Evolutionary conservation across 768 basidiomycete genomes (phyloP).

Genomic region (Heimioporus sp.): DNA sequence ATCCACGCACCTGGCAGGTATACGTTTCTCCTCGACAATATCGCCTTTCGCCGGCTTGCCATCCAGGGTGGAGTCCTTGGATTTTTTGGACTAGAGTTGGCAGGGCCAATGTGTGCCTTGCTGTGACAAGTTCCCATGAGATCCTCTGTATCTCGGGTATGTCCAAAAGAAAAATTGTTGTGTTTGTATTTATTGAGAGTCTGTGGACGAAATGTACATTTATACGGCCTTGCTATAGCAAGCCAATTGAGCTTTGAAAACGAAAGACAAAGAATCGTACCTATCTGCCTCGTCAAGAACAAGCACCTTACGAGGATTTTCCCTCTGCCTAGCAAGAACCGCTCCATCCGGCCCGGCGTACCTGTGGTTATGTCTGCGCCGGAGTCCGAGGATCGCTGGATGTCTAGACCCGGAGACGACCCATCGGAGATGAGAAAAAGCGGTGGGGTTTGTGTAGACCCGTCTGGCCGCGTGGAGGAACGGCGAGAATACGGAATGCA

Average conservation of each 20-base stretch:
- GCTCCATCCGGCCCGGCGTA: conserved; percentile 91
- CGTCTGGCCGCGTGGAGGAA: conserved; percentile 73
- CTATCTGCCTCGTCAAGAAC: conserved; percentile 97
- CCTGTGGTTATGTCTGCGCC: conserved; percentile 89
- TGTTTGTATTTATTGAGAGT: conserved; percentile 77
- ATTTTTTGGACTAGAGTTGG: conserved; percentile 80
- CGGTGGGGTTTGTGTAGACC: conserved; percentile 52
- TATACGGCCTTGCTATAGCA: no score
- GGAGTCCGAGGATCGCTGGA: conserved; percentile 72
- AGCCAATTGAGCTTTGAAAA: conserved; percentile 43
- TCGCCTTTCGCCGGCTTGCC: conserved; percentile 35
- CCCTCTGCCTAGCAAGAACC: conserved; percentile 82
- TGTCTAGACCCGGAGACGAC: conserved; percentile 75
- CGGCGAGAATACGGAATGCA: conserved; percentile 78
- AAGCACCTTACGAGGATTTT: conserved; percentile 65
- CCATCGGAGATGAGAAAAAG: conserved; percentile 78
- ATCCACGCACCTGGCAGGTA: conserved; percentile 62
- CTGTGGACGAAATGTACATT: conserved; percentile 83
- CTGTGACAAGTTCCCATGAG: conserved; percentile 89
- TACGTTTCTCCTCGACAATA: conserved; percentile 67
- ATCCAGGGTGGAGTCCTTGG: conserved; percentile 18
- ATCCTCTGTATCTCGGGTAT: no score
- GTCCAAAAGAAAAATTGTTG: no score
- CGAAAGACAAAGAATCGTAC: conserved; percentile 37
- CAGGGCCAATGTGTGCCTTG: conserved; percentile 97